Percentiles rank a stretch among this genome's conserved stretches.
Evolutionary conservation across 1,284 basidiomycete species (phyloP).

Genomic region (Sporisorium exsertum): DNA sequence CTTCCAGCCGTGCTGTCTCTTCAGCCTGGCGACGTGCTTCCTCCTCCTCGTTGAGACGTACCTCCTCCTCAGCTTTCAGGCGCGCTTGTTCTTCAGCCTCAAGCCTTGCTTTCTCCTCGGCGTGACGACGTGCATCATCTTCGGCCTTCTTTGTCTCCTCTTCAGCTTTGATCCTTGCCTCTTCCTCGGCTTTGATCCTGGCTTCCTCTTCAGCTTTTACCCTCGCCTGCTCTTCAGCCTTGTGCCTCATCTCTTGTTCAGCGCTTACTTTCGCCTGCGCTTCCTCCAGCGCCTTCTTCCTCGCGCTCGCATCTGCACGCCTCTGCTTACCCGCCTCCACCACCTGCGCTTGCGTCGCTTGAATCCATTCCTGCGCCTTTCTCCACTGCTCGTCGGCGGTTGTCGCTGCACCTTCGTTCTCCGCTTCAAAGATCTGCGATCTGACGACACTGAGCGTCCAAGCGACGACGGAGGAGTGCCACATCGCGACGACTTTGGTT

Average conservation of each 20-base stretch:
- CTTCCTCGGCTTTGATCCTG: background rate
- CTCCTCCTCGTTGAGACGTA: constrained; percentile 5
- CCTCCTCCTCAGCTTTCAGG: constrained; percentile 8
- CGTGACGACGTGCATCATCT: constrained; percentile 5
- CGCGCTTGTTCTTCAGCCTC: constrained; percentile 10
- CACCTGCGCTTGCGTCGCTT: background rate
- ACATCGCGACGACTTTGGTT: constrained; percentile 17
- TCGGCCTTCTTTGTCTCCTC: constrained; percentile 4
- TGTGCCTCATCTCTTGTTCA: constrained; percentile 2
- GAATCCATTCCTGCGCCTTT: constrained; percentile 17
- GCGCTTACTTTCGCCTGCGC: constrained; percentile 3
- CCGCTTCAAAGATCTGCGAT: constrained; percentile 17
- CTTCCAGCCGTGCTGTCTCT: constrained; percentile 3
- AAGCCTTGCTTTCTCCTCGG: constrained; percentile 2
- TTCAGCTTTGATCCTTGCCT: constrained; percentile 1
- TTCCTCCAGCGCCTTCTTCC: constrained; percentile 9
- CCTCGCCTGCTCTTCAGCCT: too few species aligned
- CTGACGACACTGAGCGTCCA: constrained; percentile 27
- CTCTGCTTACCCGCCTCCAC: constrained; percentile 4
- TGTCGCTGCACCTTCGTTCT: background rate
- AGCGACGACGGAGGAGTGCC: constrained; percentile 22
- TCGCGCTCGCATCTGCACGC: constrained; percentile 8
- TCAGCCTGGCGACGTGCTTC: constrained; percentile 9
- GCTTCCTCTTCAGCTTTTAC: constrained; percentile 3
- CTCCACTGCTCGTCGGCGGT: background rate